Base-by-base conservation (phyloP, 805 yeast genomes). In the Scheffersomyces ergatensis region DNA sequence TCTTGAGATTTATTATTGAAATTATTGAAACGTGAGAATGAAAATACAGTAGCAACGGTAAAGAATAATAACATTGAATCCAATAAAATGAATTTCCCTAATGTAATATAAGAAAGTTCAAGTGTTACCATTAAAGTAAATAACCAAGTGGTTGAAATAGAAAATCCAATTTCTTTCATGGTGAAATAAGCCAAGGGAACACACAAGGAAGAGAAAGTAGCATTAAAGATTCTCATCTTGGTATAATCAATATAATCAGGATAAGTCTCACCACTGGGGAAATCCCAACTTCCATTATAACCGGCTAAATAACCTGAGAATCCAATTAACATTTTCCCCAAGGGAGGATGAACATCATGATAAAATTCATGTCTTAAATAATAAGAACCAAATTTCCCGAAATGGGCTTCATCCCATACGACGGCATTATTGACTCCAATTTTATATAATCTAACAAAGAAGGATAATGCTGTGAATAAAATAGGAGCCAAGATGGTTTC, bases 401-500 rank as follows among this genome's bases (percentile, higher is more conserved):
- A 86, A 69, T 86, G 95, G 5, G 95, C 93, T 61, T 86, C 95
- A 66, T 86, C 95, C 95, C 95, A 86, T 7, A 85, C 83, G 36
- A 86, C 92, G 40, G 70, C 72, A 37, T 76, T 60, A 43, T 80
- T 74, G 24, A 65, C 62, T 17, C 77, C 80, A 37, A 86, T 80
- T 36, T 75, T 72, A 52, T 81, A 74, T 46, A 82, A 70, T 53
- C 93, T 73, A 6, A 82, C 75, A 44, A 74, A 76, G 53, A 90
- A 85, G 8, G 93, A 82, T 15, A 83, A 48, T 2, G 75, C 43
- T 0, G 97, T 89, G 55, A 90, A 74, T 17, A 81, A 53, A 3
- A 84, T 51, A n/a, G 89, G 77, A 34, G 81, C 82, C 36, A 74
- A 46, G 43, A 69, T 65, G 42, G 72, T 66, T 46, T 67, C 67